Conservation (phyloP, 805 yeast genomes). For the Ogataea paradorogensis region DNA sequence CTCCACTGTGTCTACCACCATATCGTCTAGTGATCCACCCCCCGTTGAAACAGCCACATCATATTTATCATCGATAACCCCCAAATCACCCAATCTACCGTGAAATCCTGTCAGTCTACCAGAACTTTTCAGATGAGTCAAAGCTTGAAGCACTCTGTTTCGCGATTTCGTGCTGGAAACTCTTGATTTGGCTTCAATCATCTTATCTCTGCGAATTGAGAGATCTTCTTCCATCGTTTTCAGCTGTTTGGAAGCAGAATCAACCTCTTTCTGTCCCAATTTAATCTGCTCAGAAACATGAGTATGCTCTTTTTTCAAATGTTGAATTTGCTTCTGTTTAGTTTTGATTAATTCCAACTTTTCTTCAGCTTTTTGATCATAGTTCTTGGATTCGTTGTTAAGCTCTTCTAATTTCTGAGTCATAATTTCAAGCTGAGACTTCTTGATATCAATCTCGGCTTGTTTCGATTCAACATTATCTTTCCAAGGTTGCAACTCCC, state of each 20-base stretch:
- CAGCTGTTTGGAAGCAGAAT: slow-evolving; percentile 45
- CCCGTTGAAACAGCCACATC: slow-evolving; percentile 96
- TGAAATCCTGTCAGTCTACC: slow-evolving; percentile 84
- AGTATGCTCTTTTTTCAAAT: slow-evolving; percentile 46
- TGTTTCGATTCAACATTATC: slow-evolving; percentile 60
- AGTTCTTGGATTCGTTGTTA: slow-evolving; percentile 42
- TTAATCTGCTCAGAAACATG: slow-evolving; percentile 52
- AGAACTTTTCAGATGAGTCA: slow-evolving; percentile 65
- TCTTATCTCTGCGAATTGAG: slow-evolving; percentile 53
- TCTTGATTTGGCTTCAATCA: slow-evolving; percentile 63
- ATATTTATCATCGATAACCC: slow-evolving; percentile 82
- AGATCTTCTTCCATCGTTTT: slow-evolving; percentile 54
- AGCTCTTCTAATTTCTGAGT: slow-evolving; percentile 43
- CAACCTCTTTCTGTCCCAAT: slow-evolving; percentile 57
- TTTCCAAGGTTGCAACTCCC: slow-evolving; percentile 79
- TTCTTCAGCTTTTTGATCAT: slow-evolving; percentile 42
- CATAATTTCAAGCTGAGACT: slow-evolving; percentile 62
- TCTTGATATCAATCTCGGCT: slow-evolving; percentile 60
- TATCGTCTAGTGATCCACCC: slow-evolving; percentile 83
- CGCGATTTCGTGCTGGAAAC: slow-evolving; percentile 60
- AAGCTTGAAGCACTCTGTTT: slow-evolving; percentile 66
- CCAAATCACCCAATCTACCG: slow-evolving; percentile 90
- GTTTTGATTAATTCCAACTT: slow-evolving; percentile 35
- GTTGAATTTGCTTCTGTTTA: slow-evolving; percentile 44
- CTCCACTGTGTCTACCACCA: slow-evolving; percentile 81